phyloP scores from a whole-genome alignment of 2,329 filamentous ascomycete genomes.

The Penicillium paneum region DNA sequence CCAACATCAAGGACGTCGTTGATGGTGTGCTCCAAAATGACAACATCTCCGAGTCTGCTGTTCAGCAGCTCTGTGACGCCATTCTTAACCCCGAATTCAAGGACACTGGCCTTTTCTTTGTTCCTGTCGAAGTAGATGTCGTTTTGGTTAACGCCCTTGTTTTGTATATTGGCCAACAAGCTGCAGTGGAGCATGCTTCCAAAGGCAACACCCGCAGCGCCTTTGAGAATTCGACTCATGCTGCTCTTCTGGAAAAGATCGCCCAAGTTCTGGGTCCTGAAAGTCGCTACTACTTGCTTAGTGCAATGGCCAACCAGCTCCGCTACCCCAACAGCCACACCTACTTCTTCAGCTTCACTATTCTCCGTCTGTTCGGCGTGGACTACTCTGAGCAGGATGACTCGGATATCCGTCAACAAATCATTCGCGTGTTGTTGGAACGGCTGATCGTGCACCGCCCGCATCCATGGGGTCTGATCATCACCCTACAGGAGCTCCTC shows the following conservation, averaged over 20 bases:
- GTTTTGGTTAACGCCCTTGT: constrained; percentile 75
- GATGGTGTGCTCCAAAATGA: constrained; percentile 55
- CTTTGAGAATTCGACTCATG: constrained; percentile 67
- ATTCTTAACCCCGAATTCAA: constrained; percentile 60
- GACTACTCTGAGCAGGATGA: constrained; percentile 69
- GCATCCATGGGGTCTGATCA: constrained; percentile 91
- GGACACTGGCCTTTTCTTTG: constrained; percentile 63
- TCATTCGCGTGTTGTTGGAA: constrained; percentile 84
- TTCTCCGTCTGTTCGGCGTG: constrained; percentile 79
- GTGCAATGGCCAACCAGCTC: constrained; percentile 84
- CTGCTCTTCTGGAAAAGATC: constrained; percentile 70
- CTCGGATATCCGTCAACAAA: constrained; percentile 80
- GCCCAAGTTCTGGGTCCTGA: constrained; percentile 72
- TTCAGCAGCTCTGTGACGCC: constrained; percentile 72
- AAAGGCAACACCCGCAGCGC: constrained; percentile 56
- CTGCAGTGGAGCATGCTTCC: constrained; percentile 58
- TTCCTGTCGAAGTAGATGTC: constrained; percentile 66
- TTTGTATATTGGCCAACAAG: constrained; percentile 74
- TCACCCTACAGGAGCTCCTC: constrained; percentile 81
- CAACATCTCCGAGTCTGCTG: constrained; percentile 62
- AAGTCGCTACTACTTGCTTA: constrained; percentile 78
- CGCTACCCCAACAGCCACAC: constrained; percentile 87
- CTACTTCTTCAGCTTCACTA: constrained; percentile 82
- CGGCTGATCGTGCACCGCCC: constrained; percentile 83
- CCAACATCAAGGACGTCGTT: constrained; percentile 53